These are phyloP conservation scores for Chondrostereum purpureum DNA, from an alignment of 1,284 basidiomycete genomes.

Conservation along the genomic window DNA sequence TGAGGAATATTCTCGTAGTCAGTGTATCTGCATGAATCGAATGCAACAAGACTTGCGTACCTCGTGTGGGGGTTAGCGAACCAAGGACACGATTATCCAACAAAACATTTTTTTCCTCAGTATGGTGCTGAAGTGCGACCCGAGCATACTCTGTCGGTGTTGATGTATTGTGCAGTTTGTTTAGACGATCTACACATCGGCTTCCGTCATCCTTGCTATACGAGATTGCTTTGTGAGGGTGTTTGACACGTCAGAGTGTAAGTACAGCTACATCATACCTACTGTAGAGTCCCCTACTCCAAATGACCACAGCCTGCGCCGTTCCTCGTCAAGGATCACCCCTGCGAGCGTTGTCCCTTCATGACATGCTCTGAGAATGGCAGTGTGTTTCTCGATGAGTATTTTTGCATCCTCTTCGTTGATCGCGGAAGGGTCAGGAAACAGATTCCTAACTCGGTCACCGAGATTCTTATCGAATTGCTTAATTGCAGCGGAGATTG, in stretches of 20 bases:
- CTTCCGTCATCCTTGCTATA: not conserved
- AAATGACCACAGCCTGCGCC: not conserved
- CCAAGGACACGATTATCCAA: not conserved
- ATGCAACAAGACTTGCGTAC: too few species aligned
- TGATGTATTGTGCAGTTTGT: not conserved
- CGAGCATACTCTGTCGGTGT: not conserved
- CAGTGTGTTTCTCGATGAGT: too few species aligned
- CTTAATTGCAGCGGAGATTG: not conserved
- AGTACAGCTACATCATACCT: too few species aligned
- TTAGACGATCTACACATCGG: not conserved
- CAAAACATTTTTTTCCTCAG: not conserved
- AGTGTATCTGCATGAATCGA: too few species aligned
- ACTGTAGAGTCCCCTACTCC: not conserved
- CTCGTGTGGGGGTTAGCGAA: not conserved
- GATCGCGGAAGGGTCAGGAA: not conserved
- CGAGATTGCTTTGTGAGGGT: too few species aligned
- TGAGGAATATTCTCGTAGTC: too few species aligned
- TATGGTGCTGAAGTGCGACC: not conserved
- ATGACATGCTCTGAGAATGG: not conserved
- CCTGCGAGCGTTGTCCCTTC: not conserved
- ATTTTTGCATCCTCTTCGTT: too few species aligned
- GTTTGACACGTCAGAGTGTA: too few species aligned
- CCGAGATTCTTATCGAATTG: not conserved
- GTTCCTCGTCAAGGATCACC: not conserved
- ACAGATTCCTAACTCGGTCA: not conserved